Evolutionary conservation across 2,329 filamentous ascomycete species (phyloP).

Genomic region (Colletotrichum eleusines): DNA sequence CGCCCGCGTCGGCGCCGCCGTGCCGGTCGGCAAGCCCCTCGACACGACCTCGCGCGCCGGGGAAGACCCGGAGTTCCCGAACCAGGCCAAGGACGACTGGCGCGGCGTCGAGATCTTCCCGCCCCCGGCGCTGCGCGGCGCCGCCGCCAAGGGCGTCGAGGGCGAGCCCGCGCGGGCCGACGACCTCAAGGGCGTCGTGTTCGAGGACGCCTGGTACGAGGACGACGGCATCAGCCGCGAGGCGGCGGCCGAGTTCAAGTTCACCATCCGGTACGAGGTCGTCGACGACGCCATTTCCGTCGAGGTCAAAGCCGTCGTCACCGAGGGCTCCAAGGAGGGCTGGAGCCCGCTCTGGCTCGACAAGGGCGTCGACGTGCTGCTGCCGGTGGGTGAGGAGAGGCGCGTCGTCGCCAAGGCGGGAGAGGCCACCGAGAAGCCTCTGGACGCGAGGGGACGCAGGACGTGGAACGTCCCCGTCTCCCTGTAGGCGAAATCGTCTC

Average conservation of each 20-base stretch:
- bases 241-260: slow-evolving; percentile 31
- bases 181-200: slow-evolving; percentile 44
- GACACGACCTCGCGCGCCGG: slow-evolving; percentile 52
- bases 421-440: slow-evolving; percentile 22
- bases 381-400: slow-evolving; percentile 36
- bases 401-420: slow-evolving; percentile 2
- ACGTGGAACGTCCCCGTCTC: slow-evolving; percentile 33
- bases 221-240: slow-evolving; percentile 52
- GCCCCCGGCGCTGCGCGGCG: slow-evolving; percentile 43
- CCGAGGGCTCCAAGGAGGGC: slow-evolving; percentile 3
- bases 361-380: slow-evolving; percentile 25
- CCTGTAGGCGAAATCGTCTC: not conserved
- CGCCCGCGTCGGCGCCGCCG: slow-evolving; percentile 54
- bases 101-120: slow-evolving; percentile 59
- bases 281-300: slow-evolving; percentile 7
- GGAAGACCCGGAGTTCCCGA: slow-evolving; percentile 54
- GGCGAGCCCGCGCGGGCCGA: not conserved
- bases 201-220: slow-evolving; percentile 52
- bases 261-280: slow-evolving; percentile 28
- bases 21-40: slow-evolving; percentile 54
- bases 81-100: slow-evolving; percentile 56
- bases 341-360: slow-evolving; percentile 34
- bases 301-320: slow-evolving; percentile 6
- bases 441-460: slow-evolving; percentile 21
- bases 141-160: slow-evolving; percentile 26